phyloP scores from a whole-genome alignment of 768 basidiomycete species.

The Boletus sensibilis region DNA sequence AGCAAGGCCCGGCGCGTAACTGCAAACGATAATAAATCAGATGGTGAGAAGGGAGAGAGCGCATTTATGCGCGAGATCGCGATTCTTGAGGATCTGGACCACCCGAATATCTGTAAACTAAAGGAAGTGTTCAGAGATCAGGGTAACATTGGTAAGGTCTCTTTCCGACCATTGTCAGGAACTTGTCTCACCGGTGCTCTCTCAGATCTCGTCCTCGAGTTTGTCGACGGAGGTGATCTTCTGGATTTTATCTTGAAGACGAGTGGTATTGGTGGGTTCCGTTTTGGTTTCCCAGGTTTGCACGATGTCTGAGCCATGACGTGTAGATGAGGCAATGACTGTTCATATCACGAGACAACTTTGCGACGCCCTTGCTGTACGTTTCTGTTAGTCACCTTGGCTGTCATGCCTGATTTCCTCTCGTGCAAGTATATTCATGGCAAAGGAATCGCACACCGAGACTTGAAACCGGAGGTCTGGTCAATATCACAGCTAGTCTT shows the following conservation, averaged over 20 bases:
- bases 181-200: conserved; percentile 26
- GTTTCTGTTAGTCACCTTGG: conserved; percentile 19
- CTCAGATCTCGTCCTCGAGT: conserved; percentile 79
- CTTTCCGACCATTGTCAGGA: neutral
- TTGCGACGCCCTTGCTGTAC: conserved; percentile 73
- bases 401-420: conserved; percentile 1
- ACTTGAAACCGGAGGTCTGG: conserved; percentile 82
- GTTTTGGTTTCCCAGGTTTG: neutral
- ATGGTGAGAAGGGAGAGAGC: conserved; percentile 30
- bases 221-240: conserved; percentile 85
- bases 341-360: conserved; percentile 79
- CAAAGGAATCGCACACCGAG: conserved; percentile 84
- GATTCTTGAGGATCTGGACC: conserved; percentile 73
- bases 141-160: conserved; percentile 53
- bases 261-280: conserved; percentile 57
- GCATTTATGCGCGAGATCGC: conserved; percentile 69
- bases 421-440: conserved; percentile 60
- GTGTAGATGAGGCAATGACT: conserved; percentile 52
- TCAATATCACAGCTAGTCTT: neutral
- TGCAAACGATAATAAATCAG: conserved; percentile 31
- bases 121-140: conserved; percentile 74
- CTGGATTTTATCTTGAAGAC: conserved; percentile 71
- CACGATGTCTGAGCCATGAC: neutral
- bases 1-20: conserved; percentile 43
- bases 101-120: conserved; percentile 80